Evolutionary conservation across 2,329 filamentous ascomycete species (phyloP).

Genomic region (Fusarium coicis): DNA sequence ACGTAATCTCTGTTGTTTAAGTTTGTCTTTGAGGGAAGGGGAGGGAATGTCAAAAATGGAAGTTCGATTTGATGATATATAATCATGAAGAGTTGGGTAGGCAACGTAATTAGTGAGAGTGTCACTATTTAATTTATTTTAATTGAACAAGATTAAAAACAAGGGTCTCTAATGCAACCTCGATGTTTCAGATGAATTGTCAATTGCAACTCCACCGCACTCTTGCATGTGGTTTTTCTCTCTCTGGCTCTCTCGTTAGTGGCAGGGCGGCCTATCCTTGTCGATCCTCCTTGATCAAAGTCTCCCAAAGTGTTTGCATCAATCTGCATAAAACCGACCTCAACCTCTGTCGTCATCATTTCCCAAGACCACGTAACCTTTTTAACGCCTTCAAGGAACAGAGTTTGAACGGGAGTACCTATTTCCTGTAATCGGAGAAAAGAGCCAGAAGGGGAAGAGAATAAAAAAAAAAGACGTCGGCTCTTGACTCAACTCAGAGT

Average conservation of each 20-base stretch:
- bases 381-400: neutral
- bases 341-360: neutral
- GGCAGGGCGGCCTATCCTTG: slow-evolving; percentile 15
- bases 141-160: neutral
- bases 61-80: neutral
- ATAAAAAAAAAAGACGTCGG: neutral
- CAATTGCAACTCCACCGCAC: slow-evolving; percentile 4
- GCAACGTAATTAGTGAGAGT: neutral
- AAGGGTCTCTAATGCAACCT: slow-evolving; percentile 17
- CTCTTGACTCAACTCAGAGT: neutral
- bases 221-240: neutral
- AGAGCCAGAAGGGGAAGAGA: neutral
- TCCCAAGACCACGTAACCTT: neutral
- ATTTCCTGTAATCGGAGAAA: neutral
- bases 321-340: slow-evolving; percentile 12
- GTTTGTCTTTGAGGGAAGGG: neutral
- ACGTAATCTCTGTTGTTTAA: neutral
- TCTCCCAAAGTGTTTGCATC: slow-evolving; percentile 6
- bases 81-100: neutral
- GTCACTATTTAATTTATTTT: neutral
- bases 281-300: neutral
- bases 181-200: slow-evolving; percentile 26
- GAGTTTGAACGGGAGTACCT: neutral
- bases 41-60: neutral
- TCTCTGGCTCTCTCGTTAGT: slow-evolving; percentile 2